Conservation (phyloP, 192 early-diverging fungal species). For the Obelidium mucronatum region DNA sequence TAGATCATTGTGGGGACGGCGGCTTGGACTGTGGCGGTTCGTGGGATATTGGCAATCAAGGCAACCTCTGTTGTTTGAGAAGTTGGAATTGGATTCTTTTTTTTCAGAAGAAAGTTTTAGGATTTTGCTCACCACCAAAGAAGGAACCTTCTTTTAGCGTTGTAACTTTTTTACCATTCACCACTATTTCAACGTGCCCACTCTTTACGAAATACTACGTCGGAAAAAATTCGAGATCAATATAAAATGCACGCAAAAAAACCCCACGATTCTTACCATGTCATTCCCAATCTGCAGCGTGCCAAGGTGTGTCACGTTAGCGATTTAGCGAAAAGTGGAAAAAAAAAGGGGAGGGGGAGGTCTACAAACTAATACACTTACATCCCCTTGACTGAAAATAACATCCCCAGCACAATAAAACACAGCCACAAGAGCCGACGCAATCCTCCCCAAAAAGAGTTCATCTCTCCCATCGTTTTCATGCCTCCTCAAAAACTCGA, state of each 20-base stretch:
- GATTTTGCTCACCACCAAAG: not conserved
- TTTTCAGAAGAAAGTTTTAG: not conserved
- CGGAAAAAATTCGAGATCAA: not conserved
- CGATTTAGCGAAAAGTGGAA: not conserved
- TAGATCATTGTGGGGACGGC: constrained; percentile 1
- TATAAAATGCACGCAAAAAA: not conserved
- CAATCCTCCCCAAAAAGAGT: constrained; percentile 44
- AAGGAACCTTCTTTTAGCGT: constrained; percentile 21
- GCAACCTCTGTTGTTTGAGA: constrained; percentile 8
- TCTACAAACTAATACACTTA: constrained; percentile 12
- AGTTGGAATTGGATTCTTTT: not conserved
- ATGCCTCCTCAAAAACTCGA: constrained; percentile 46
- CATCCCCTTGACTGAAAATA: constrained; percentile 36
- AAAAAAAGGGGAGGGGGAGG: too few species aligned
- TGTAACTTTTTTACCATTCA: not conserved
- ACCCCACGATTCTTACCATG: constrained; percentile 24
- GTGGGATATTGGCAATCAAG: constrained; percentile 36
- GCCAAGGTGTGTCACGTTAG: not conserved
- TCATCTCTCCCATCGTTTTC: constrained; percentile 51
- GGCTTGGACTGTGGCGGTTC: constrained; percentile 35
- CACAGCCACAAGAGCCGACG: constrained; percentile 16
- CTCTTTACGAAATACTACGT: constrained; percentile 21
- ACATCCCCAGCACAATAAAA: constrained; percentile 32
- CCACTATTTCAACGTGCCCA: constrained; percentile 18
- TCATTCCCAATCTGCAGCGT: constrained; percentile 43